phyloP scores from a whole-genome alignment of 768 basidiomycete genomes.

The Panellus pusillus region DNA sequence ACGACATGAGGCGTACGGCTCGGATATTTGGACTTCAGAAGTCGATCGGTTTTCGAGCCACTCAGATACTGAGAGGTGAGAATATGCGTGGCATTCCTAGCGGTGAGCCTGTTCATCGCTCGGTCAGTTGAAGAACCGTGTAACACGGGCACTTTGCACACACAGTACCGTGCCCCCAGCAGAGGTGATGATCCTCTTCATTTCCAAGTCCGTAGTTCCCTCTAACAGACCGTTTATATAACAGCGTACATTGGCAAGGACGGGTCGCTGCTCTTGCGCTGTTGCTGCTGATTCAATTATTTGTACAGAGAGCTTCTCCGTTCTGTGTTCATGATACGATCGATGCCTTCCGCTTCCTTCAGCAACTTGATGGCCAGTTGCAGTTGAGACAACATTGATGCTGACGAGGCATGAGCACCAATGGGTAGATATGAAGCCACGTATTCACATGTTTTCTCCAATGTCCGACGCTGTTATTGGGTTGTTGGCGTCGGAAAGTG shows the following conservation, averaged over 20 bases:
- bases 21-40: slow-evolving; percentile 52
- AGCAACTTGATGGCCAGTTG: slow-evolving; percentile 69
- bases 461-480: slow-evolving; percentile 79
- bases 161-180: slow-evolving; percentile 72
- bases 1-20: slow-evolving; percentile 57
- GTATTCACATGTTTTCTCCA: slow-evolving; percentile 37
- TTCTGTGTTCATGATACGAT: slow-evolving; percentile 43
- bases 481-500: slow-evolving; percentile 63
- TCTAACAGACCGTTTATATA: slow-evolving; percentile 73
- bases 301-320: slow-evolving; percentile 43
- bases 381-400: slow-evolving; percentile 50
- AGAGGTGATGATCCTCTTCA: slow-evolving; percentile 64
- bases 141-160: slow-evolving; percentile 20
- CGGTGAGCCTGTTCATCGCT: slow-evolving; percentile 41
- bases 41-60: slow-evolving; percentile 68
- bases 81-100: slow-evolving; percentile 75
- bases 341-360: slow-evolving; percentile 43
- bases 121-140: not conserved
- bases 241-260: slow-evolving; percentile 49
- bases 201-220: slow-evolving; percentile 76
- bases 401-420: not conserved
- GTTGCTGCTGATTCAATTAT: slow-evolving; percentile 24
- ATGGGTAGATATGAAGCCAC: slow-evolving; percentile 37
- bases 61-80: slow-evolving; percentile 71
- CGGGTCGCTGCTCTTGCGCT: slow-evolving; percentile 25